These are phyloP conservation scores for Trichothecium sympodiale DNA, from an alignment of 2,329 filamentous ascomycete genomes.

Conservation along the genomic window DNA sequence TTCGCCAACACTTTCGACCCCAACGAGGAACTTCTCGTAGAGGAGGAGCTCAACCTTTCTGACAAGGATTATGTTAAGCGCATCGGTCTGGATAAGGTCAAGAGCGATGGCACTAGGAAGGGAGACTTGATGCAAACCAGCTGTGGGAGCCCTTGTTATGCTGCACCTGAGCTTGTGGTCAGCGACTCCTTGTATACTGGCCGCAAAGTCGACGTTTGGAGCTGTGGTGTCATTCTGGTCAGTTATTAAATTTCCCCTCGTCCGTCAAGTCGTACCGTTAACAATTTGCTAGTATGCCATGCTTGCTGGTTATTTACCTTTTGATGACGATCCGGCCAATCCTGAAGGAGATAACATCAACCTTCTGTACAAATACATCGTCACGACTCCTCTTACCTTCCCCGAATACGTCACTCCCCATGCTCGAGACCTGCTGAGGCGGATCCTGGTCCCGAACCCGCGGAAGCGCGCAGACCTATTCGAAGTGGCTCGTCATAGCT, in stretches of 20 bases:
- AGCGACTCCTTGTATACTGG: slow-evolving; percentile 96
- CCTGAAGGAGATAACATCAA: slow-evolving; percentile 99
- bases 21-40: slow-evolving; percentile 74
- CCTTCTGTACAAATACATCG: slow-evolving; percentile 97
- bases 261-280: slow-evolving; percentile 1
- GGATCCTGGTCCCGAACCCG: slow-evolving; percentile 91
- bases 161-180: slow-evolving; percentile 90
- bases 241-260: slow-evolving; percentile 23
- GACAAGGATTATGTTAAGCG: slow-evolving; percentile 85
- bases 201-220: slow-evolving; percentile 97
- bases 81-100: slow-evolving; percentile 70
- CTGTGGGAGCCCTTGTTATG: slow-evolving; percentile 96
- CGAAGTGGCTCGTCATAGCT: slow-evolving; percentile 94
- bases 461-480: slow-evolving; percentile 92
- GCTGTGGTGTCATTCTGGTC: slow-evolving; percentile 96
- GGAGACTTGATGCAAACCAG: slow-evolving; percentile 99
- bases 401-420: slow-evolving; percentile 98
- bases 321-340: slow-evolving; percentile 96
- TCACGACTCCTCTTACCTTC: slow-evolving; percentile 91
- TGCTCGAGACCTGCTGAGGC: slow-evolving; percentile 79
- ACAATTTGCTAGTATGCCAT: slow-evolving; percentile 75
- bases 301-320: slow-evolving; percentile 93
- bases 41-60: slow-evolving; percentile 76
- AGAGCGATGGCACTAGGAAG: slow-evolving; percentile 63
- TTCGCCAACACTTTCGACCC: slow-evolving; percentile 97